Base-by-base conservation (phyloP, 2,329 filamentous ascomycete genomes). In the Cladophialophora psammophila region DNA sequence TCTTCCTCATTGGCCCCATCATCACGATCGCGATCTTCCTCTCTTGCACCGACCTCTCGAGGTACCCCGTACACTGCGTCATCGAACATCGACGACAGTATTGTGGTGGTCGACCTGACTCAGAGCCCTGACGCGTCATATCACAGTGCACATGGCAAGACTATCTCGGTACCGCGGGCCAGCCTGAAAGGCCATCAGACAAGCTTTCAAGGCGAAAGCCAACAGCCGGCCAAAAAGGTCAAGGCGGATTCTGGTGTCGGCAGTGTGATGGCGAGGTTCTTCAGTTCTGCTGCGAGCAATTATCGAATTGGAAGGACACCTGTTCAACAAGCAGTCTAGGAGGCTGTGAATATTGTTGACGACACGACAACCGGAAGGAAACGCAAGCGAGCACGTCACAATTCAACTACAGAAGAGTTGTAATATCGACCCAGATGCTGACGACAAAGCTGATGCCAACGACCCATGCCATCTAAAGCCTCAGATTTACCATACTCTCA, bases 1-100 rank as follows among this genome's bases (percentile, higher is more conserved):
- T 80, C 80, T 0, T 82, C 80, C 26, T 82, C 80, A 57, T 63
- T 79, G 12, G 78, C 80, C 6, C 78, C 80, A 18, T 82, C 80
- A 67, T 79, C 65, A 79, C 78, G 12, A 77, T 80, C 5, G 74
- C 76, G 60, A 78, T 80, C 69, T 73, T 82, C 67, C 76, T 79
- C 74, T 75, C 76, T 20, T 73, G 76, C 72, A 31, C 71, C 72
- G 10, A 81, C 79, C 66, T 79, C 77, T 13, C 77, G 79, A 15
- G 80, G 79, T 42, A 82, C 80, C 1, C 80, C 80, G 0, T 77
- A 78, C 42, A 81, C 77, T 63, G 74, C 81, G 54, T 79, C 77
- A 71, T 78, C 78, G 2, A 76, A 75, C 68, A 67, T 71, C 20
- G 68, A 69, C 50, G 72, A 73, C 53, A 69, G 71, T n/a, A 64